phyloP scores from a whole-genome alignment of 176 grass and related monocot species.

The Carex parvula region DNA sequence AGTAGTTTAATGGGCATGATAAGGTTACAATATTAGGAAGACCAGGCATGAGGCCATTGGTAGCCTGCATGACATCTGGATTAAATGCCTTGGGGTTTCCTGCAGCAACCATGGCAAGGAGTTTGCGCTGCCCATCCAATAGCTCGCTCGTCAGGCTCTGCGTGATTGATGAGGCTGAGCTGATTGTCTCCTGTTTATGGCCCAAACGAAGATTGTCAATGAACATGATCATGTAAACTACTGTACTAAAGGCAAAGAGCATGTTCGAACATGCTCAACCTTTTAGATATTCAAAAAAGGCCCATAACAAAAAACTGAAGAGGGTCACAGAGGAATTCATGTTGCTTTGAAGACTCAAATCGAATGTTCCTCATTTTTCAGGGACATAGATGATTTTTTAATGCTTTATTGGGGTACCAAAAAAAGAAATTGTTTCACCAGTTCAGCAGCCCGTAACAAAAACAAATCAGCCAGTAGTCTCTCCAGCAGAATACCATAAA shows the following conservation, averaged over 20 bases:
- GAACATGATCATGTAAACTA: conserved; percentile 1
- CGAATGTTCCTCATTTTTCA: background rate
- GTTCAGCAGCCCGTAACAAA: background rate
- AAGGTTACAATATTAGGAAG: conserved; percentile 53
- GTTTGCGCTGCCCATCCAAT: conserved; percentile 72
- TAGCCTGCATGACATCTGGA: conserved; percentile 42
- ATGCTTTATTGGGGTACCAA: background rate
- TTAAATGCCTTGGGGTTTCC: conserved; percentile 42
- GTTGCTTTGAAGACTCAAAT: background rate
- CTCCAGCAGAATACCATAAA: conserved; percentile 1
- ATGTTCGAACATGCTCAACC: background rate
- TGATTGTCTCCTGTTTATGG: conserved; percentile 65
- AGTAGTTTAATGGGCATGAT: background rate
- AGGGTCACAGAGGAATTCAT: background rate
- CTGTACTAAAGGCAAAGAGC: background rate
- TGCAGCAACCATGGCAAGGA: conserved; percentile 61
- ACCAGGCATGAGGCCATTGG: conserved; percentile 45
- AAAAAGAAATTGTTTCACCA: background rate
- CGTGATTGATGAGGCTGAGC: conserved; percentile 68
- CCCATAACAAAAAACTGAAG: background rate
- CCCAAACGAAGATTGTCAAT: background rate
- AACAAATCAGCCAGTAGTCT: background rate
- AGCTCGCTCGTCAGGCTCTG: conserved; percentile 70
- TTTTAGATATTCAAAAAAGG: background rate
- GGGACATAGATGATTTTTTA: background rate